Base-by-base conservation (phyloP, 176 grass and related monocot species). In the Oryza meyeriana region DNA sequence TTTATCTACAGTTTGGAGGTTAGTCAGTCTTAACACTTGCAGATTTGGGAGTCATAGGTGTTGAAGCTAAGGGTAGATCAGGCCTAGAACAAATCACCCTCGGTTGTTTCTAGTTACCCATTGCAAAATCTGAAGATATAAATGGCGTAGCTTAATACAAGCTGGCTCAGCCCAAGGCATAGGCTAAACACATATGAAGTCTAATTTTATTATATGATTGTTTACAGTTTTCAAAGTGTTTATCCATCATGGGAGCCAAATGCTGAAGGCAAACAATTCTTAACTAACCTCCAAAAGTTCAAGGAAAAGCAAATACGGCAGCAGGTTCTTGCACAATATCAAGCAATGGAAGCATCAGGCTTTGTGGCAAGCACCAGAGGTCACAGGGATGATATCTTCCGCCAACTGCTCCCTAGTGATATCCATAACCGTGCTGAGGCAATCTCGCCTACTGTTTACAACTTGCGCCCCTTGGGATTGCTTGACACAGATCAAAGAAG, bases 191-290 rank as follows among this genome's bases (percentile, higher is more conserved):
- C 44, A 74, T 61, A 62, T 66, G 72, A 82, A 52, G n/a, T 45
- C 68, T 83, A 71, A 79, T n/a, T 41, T 18, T 35, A 17, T 83
- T 64, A 61, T 36, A 25, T 84, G 7, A 14, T 81, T 84, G 6
- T 39, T 89, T 65, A 52, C 96, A 99, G 96, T 70, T 99, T 99
- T 76, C 91, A 88, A 69, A 90, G 87, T 79, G 92, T 90, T 4
- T 99, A 99, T 86, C 93, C 85, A 83, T 95, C 89, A 61, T 99
- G 91, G 93, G 83, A 88, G 69, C 85, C 96, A 79, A 74, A 48
- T 79, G 66, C 57, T 26, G 78, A 91, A 57, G 89, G 93, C 28
- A 90, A 88, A 27, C 73, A 85, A 66, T 95, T 99, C 48, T 65
- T 99, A 38, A 89, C 89, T 25, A 95, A 87, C 39, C 91, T 99